These are phyloP conservation scores for Malassezia nana DNA, from an alignment of 1,284 basidiomycete genomes.

Conservation along the genomic window DNA sequence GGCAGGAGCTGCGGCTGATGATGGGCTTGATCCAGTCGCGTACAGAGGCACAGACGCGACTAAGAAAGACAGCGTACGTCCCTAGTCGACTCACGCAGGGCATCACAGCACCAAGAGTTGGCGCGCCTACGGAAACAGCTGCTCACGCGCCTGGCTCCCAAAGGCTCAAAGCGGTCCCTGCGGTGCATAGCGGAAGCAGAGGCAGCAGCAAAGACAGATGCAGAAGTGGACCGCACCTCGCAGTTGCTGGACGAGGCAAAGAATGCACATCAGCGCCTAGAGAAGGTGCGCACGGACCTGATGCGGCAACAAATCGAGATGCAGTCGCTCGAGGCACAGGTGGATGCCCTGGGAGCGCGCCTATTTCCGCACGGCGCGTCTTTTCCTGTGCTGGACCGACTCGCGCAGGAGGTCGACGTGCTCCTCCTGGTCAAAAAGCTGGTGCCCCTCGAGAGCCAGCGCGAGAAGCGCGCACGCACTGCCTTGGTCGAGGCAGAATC, in stretches of 20 bases:
- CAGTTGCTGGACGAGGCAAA: constrained; percentile 8
- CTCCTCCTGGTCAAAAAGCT: constrained; percentile 16
- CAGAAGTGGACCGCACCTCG: neutral
- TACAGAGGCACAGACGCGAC: constrained; percentile 17
- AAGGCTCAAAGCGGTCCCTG: neutral
- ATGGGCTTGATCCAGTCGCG: constrained; percentile 24
- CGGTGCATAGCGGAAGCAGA: neutral
- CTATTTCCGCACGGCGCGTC: constrained; percentile 22
- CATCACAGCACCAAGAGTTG: neutral
- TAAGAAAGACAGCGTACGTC: constrained; percentile 12
- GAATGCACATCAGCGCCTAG: constrained; percentile 14
- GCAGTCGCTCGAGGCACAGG: neutral
- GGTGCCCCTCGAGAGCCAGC: constrained; percentile 24
- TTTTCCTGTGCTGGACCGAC: constrained; percentile 21
- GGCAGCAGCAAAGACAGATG: neutral
- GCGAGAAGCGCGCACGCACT: constrained; percentile 28
- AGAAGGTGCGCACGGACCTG: constrained; percentile 17
- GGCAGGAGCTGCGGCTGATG: constrained; percentile 19
- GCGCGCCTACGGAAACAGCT: neutral
- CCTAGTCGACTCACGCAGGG: neutral
- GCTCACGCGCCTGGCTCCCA: neutral
- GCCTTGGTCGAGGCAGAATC: constrained; percentile 21
- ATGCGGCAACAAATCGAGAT: constrained; percentile 17
- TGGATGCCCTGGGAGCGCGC: neutral
- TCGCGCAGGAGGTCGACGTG: constrained; percentile 24